phyloP scores from a whole-genome alignment of 2,329 filamentous ascomycete species.

The Exophiala viscosa region DNA sequence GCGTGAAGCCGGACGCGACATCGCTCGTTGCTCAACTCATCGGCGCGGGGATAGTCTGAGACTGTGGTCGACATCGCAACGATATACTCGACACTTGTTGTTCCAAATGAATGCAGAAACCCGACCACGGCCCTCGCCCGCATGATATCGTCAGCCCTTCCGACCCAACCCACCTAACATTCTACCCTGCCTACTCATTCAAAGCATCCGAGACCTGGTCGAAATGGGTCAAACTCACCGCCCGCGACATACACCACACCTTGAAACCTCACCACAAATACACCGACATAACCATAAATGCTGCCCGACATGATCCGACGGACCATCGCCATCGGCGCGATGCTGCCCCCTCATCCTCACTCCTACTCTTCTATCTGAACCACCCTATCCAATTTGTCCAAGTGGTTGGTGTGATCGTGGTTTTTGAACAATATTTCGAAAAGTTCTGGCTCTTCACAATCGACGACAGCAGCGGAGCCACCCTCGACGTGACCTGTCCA shows the following conservation, averaged over 20 bases:
- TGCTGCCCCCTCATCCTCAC: slow-evolving; percentile 37
- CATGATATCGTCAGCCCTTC: not conserved
- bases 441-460: slow-evolving; percentile 47
- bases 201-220: slow-evolving; percentile 58
- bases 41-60: no score
- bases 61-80: no score
- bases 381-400: slow-evolving; percentile 74
- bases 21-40: no score
- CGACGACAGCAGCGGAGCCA: slow-evolving; percentile 60
- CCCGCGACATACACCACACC: slow-evolving; percentile 49
- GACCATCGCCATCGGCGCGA: not conserved
- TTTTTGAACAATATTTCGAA: slow-evolving; percentile 40
- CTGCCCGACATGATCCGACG: not conserved
- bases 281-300: slow-evolving; percentile 11
- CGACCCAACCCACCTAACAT: slow-evolving; percentile 29
- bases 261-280: slow-evolving; percentile 17
- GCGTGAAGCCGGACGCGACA: no score
- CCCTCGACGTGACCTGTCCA: slow-evolving; percentile 52
- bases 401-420: slow-evolving; percentile 66
- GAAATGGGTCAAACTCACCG: slow-evolving; percentile 60
- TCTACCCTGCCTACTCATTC: slow-evolving; percentile 61
- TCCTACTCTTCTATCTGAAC: slow-evolving; percentile 64
- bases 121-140: not conserved
- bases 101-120: slow-evolving; percentile 14
- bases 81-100: no score